A percentile compares a stretch with the other conserved stretches of the same genome.
phyloP scores from a whole-genome alignment of 176 grass and related monocot genomes.

The Zizania latifolia region DNA sequence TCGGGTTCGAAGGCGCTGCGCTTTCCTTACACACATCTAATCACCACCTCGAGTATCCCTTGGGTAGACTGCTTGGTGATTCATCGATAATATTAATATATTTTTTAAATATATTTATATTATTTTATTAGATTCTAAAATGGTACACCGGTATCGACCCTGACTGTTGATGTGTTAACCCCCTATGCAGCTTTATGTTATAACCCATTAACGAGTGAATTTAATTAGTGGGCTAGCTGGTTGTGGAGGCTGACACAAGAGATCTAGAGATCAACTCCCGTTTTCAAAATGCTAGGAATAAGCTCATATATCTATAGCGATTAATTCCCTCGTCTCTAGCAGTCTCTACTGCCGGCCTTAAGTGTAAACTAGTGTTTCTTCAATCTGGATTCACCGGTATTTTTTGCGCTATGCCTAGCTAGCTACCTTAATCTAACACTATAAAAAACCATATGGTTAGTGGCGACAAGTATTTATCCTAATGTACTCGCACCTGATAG shows the following conservation, averaged over 20 bases:
- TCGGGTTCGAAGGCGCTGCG: no score
- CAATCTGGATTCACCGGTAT: background rate
- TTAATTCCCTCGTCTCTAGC: no score
- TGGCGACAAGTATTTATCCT: background rate
- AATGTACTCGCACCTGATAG: background rate
- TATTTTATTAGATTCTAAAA: no score
- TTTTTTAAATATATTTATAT: no score
- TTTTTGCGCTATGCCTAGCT: background rate
- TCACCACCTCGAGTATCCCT: no score
- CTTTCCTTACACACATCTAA: no score
- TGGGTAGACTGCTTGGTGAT: no score
- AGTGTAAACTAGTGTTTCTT: background rate
- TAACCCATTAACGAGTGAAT: conserved; percentile 7
- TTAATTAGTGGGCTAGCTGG: conserved; percentile 14
- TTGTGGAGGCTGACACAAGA: conserved; percentile 37
- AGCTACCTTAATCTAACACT: background rate
- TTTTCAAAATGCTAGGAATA: conserved; percentile 31
- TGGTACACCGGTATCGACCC: no score
- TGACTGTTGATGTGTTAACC: conserved; percentile 1
- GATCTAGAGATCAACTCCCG: background rate
- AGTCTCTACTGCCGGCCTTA: no score
- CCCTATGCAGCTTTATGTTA: conserved; percentile 29
- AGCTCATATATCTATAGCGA: background rate
- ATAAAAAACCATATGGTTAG: background rate
- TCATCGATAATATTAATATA: no score